Evolutionary conservation across 805 yeast species (phyloP).

Genomic region (Candida tibetensis): DNA sequence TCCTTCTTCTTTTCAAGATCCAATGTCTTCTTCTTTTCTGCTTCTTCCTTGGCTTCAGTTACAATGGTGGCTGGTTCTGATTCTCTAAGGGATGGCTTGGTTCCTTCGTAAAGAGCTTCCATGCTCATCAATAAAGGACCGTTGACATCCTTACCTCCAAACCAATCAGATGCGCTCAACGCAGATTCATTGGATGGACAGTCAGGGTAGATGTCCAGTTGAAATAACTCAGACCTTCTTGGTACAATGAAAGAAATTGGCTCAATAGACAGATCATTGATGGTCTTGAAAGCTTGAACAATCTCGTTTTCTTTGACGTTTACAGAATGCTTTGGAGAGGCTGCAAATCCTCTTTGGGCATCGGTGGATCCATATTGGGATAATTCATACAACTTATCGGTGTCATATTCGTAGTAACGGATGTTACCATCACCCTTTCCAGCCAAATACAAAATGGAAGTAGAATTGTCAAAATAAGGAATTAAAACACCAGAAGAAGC

Average conservation of each 20-base stretch:
- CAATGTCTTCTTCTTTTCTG: constrained; percentile 12
- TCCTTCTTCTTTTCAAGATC: constrained; percentile 10
- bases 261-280: constrained; percentile 78
- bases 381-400: constrained; percentile 76
- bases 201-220: constrained; percentile 89
- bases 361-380: constrained; percentile 89
- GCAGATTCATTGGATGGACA: constrained; percentile 83
- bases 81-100: constrained; percentile 47
- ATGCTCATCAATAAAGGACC: constrained; percentile 80
- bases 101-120: constrained; percentile 78
- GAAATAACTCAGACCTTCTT: constrained; percentile 89
- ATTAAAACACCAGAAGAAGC: constrained; percentile 90
- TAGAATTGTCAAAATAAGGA: constrained; percentile 85
- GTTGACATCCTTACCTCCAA: constrained; percentile 70
- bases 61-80: constrained; percentile 35
- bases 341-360: constrained; percentile 95
- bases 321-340: constrained; percentile 79
- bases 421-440: constrained; percentile 99
- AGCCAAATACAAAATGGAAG: constrained; percentile 78
- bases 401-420: constrained; percentile 85
- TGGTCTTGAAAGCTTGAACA: constrained; percentile 78
- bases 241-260: constrained; percentile 94
- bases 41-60: constrained; percentile 23
- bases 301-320: constrained; percentile 83
- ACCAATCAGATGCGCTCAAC: constrained; percentile 74